These are phyloP conservation scores for Diaporthe longicolla DNA, from an alignment of 2,329 filamentous ascomycete genomes.

Conservation along the genomic window DNA sequence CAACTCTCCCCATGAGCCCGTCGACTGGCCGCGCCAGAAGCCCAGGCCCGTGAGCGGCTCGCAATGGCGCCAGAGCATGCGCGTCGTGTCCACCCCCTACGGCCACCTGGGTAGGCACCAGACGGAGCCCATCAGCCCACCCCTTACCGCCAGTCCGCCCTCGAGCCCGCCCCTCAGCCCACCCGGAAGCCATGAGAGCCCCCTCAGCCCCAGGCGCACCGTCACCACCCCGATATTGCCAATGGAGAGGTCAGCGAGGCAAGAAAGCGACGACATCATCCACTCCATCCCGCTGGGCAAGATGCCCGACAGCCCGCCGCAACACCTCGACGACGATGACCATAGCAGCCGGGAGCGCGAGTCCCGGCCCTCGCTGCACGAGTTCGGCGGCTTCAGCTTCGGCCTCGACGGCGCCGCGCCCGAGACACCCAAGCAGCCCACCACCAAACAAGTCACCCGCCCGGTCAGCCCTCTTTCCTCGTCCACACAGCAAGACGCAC, in stretches of 20 bases:
- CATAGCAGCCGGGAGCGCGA: background rate
- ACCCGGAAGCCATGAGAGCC: slow-evolving; percentile 8
- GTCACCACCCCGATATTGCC: slow-evolving; percentile 36
- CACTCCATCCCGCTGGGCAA: slow-evolving; percentile 9
- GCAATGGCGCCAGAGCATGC: slow-evolving; percentile 42
- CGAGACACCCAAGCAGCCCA: slow-evolving; percentile 3
- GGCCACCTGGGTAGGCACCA: slow-evolving; percentile 32
- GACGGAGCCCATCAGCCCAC: slow-evolving; percentile 40
- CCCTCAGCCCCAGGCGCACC: slow-evolving; percentile 35
- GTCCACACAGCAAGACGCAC: background rate
- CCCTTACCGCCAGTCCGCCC: slow-evolving; percentile 39
- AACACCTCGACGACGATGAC: slow-evolving; percentile 4
- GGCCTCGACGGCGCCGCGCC: slow-evolving; percentile 4
- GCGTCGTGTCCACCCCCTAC: slow-evolving; percentile 41
- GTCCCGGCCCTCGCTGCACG: slow-evolving; percentile 27
- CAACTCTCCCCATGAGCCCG: slow-evolving; percentile 41
- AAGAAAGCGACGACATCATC: background rate
- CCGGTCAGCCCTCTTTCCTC: slow-evolving; percentile 32
- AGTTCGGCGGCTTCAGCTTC: slow-evolving; percentile 37
- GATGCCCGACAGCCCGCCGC: slow-evolving; percentile 39
- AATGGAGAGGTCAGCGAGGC: slow-evolving; percentile 24
- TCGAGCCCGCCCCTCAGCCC: slow-evolving; percentile 39
- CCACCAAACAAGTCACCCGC: background rate
- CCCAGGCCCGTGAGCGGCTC: slow-evolving; percentile 40
- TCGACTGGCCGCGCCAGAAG: slow-evolving; percentile 42